A percentile compares a stretch with the other conserved stretches of the same genome.
phyloP scores from a whole-genome alignment of 31 red algal species.

The Endocladia muricata region DNA sequence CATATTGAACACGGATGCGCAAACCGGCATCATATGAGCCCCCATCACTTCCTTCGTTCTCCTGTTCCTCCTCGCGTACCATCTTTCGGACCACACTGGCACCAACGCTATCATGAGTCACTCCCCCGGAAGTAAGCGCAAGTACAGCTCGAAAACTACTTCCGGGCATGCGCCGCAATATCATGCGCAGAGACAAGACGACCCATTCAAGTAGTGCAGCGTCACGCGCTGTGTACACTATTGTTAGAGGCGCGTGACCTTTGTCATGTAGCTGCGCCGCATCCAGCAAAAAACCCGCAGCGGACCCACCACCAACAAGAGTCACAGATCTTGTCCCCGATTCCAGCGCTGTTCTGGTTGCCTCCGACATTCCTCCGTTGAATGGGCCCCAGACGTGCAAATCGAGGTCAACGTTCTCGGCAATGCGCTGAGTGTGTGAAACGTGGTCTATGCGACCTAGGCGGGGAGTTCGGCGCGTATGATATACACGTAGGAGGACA shows the following conservation, averaged over 20 bases:
- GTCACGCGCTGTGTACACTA: constrained; percentile 58
- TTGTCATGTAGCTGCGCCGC: constrained; percentile 37
- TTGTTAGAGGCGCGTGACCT: neutral
- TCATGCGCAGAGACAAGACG: neutral
- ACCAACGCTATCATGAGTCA: neutral
- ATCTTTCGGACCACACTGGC: neutral
- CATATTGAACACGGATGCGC: constrained; percentile 18
- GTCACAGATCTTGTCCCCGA: constrained; percentile 1
- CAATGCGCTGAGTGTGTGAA: constrained; percentile 62
- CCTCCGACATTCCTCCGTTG: constrained; percentile 43
- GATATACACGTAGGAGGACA: constrained; percentile 54
- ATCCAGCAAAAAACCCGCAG: constrained; percentile 60
- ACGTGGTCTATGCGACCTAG: constrained; percentile 40
- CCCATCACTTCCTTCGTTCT: neutral
- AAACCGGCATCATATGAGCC: neutral
- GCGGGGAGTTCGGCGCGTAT: constrained; percentile 20
- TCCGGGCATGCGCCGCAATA: neutral
- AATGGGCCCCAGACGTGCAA: constrained; percentile 54
- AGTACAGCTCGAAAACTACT: constrained; percentile 9
- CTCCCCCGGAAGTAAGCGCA: constrained; percentile 28
- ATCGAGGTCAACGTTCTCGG: constrained; percentile 30
- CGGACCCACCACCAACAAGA: constrained; percentile 52
- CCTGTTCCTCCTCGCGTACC: neutral
- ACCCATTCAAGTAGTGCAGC: constrained; percentile 49
- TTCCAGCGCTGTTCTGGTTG: neutral